Evolutionary conservation across 2,329 filamentous ascomycete species (phyloP).

Genomic region (Phoma sp.): DNA sequence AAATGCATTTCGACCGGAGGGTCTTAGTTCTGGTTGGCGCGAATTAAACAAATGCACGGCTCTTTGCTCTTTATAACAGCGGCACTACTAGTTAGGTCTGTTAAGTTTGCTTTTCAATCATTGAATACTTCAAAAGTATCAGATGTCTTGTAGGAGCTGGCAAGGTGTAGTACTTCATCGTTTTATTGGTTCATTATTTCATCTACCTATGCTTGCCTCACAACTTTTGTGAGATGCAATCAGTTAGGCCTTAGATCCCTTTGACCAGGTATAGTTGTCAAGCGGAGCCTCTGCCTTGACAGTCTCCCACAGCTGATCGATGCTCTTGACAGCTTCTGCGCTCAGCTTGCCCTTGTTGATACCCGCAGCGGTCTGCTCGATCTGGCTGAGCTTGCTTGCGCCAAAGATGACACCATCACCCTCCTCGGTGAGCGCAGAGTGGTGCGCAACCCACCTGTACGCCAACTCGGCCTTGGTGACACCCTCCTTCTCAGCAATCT

Average conservation of each 20-base stretch:
- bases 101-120: no score
- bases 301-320: conserved; percentile 34
- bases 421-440: conserved; percentile 46
- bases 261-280: conserved; percentile 27
- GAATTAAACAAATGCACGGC: no score
- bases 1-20: no score
- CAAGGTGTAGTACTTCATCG: no score
- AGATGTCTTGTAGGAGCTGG: no score
- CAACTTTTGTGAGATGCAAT: not conserved
- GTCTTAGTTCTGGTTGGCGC: no score
- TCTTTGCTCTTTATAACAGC: no score
- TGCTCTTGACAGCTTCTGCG: conserved; percentile 24
- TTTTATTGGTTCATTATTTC: no score
- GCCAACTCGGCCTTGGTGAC: conserved; percentile 50
- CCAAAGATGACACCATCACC: conserved; percentile 53
- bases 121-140: no score
- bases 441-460: conserved; percentile 53
- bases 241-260: not conserved
- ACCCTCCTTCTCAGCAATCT: conserved; percentile 50
- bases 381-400: conserved; percentile 38
- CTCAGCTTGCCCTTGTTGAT: conserved; percentile 38
- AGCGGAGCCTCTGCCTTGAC: conserved; percentile 36
- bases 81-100: no score
- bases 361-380: conserved; percentile 28
- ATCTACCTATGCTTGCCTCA: no score